phyloP scores from a whole-genome alignment of 495 filamentous ascomycete genomes.

The Daldinia loculata region DNA sequence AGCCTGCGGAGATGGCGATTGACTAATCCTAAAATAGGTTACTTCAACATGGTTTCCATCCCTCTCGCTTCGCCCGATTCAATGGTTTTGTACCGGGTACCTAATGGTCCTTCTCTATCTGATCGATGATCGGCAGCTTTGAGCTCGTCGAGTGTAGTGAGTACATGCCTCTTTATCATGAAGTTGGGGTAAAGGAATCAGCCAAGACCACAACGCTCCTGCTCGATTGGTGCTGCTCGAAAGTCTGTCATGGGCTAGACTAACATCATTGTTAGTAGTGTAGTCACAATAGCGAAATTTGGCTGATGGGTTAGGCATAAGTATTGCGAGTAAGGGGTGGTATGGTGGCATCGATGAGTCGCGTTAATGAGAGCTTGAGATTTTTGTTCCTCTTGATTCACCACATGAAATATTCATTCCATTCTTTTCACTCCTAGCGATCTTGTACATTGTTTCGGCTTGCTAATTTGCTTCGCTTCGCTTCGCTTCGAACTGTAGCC shows the following conservation, averaged over 20 bases:
- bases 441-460: background rate
- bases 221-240: background rate
- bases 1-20: background rate
- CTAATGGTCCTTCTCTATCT: background rate
- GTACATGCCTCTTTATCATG: constrained; percentile 20
- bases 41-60: background rate
- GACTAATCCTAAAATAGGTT: background rate
- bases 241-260: background rate
- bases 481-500: background rate
- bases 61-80: background rate
- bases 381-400: constrained; percentile 15
- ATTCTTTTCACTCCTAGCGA: background rate
- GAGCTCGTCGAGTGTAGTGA: constrained; percentile 8
- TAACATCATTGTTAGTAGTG: background rate
- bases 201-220: constrained; percentile 19
- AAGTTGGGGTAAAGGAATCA: constrained; percentile 12
- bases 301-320: constrained; percentile 2
- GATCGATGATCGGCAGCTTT: background rate
- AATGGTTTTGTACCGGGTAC: background rate
- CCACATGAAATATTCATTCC: constrained; percentile 11
- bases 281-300: background rate
- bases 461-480: background rate
- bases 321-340: constrained; percentile 12
- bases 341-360: constrained; percentile 4
- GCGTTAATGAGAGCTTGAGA: constrained; percentile 28